Evolutionary conservation across 768 basidiomycete genomes (phyloP).

Genomic region (Lactifluus piperatus): DNA sequence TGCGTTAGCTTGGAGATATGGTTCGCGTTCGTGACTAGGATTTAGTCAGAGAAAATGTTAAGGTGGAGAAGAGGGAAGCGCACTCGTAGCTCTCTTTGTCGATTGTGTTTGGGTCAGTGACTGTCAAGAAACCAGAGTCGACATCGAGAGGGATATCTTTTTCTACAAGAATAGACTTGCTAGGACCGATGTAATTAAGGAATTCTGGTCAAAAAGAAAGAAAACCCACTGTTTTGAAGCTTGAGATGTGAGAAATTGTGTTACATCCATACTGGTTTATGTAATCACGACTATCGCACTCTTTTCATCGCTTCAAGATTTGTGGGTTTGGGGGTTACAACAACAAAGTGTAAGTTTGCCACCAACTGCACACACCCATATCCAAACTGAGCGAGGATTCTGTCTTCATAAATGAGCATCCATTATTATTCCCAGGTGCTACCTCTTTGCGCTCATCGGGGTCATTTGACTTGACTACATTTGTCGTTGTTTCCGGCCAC

Average conservation of each 20-base stretch:
- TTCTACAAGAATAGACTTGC: constrained; percentile 61
- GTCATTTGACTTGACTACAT: background rate
- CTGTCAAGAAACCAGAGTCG: constrained; percentile 76
- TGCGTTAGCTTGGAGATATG: constrained; percentile 68
- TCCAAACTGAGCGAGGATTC: too few relatives aligned
- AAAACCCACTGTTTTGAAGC: constrained; percentile 17
- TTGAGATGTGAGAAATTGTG: constrained; percentile 18
- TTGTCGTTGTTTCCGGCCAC: background rate
- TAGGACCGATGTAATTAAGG: constrained; percentile 23
- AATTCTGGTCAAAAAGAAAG: background rate
- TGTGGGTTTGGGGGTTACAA: too few relatives aligned
- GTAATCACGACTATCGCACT: too few relatives aligned
- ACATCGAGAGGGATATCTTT: constrained; percentile 74
- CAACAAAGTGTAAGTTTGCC: too few relatives aligned
- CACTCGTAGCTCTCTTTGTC: constrained; percentile 81
- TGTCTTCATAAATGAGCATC: too few relatives aligned
- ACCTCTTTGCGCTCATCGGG: too few relatives aligned
- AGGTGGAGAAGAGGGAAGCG: constrained; percentile 21
- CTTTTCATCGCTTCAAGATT: too few relatives aligned
- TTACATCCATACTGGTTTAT: constrained; percentile 19
- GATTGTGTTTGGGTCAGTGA: constrained; percentile 81
- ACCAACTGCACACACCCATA: too few relatives aligned
- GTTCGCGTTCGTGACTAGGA: constrained; percentile 65
- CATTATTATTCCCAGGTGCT: too few relatives aligned
- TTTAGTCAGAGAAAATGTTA: background rate